These are phyloP conservation scores for Yarrowia sp. DNA, from an alignment of 805 yeast species.

Conservation along the genomic window DNA sequence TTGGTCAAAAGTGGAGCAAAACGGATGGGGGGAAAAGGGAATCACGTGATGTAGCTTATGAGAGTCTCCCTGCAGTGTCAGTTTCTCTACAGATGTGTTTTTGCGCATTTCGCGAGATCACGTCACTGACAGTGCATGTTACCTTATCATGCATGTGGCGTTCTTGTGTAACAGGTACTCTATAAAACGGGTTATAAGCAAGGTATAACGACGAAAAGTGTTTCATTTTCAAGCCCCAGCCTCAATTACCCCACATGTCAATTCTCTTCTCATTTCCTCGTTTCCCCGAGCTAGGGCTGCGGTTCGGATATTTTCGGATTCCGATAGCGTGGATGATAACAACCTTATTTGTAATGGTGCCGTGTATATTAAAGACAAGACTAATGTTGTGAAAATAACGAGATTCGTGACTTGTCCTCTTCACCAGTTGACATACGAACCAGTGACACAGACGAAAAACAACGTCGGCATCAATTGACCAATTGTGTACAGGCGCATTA, in stretches of 20 bases:
- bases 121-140: slow-evolving; percentile 10
- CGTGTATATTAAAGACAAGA: neutral
- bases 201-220: neutral
- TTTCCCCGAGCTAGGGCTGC: neutral
- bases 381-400: too few relatives aligned
- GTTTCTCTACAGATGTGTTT: too few relatives aligned
- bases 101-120: too few relatives aligned
- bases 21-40: too few relatives aligned
- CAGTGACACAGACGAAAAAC: too few relatives aligned
- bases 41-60: too few relatives aligned
- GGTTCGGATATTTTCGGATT: neutral
- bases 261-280: neutral
- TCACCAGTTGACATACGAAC: too few relatives aligned
- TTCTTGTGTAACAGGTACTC: neutral
- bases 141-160: slow-evolving; percentile 30
- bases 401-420: too few relatives aligned
- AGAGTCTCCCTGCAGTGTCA: too few relatives aligned
- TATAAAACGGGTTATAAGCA: too few relatives aligned
- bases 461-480: too few relatives aligned
- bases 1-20: neutral
- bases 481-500: neutral
- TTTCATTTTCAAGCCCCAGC: neutral
- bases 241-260: neutral
- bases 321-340: slow-evolving; percentile 17
- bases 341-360: slow-evolving; percentile 29